A percentile compares a stretch with the other conserved stretches of the same genome.
These are phyloP conservation scores for Geranium brycei DNA, from an alignment of 345 rosid genomes.

Conservation along the genomic window DNA sequence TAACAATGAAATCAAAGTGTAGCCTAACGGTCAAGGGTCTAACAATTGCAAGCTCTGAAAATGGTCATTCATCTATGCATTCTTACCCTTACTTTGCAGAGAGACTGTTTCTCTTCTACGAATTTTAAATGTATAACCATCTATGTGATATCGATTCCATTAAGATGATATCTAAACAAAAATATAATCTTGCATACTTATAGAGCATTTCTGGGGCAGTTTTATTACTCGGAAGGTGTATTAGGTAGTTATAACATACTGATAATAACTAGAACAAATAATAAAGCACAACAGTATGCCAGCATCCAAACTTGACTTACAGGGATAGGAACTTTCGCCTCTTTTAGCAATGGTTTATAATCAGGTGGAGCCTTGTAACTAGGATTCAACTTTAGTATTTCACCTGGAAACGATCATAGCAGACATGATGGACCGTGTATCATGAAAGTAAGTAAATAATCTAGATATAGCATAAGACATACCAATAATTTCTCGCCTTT, in stretches of 20 bases:
- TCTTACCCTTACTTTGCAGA: too few species aligned
- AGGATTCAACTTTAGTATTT: slow-evolving; percentile 68
- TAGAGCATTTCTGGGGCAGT: too few species aligned
- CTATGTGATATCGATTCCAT: not conserved
- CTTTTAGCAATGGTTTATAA: slow-evolving; percentile 73
- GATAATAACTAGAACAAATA: not conserved
- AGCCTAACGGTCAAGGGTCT: too few species aligned
- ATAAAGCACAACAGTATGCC: not conserved
- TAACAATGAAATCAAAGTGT: too few species aligned
- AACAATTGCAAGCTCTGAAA: too few species aligned
- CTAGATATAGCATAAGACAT: slow-evolving; percentile 8
- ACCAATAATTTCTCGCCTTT: slow-evolving; percentile 73
- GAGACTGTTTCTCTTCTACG: not conserved
- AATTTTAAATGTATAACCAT: not conserved
- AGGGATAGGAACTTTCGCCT: slow-evolving; percentile 61
- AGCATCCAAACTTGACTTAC: slow-evolving; percentile 32
- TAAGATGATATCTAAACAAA: not conserved
- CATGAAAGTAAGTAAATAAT: not conserved
- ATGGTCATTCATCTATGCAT: too few species aligned
- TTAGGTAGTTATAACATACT: not conserved
- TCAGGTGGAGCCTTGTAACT: slow-evolving; percentile 72
- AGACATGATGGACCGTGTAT: slow-evolving; percentile 9
- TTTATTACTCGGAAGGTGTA: too few species aligned
- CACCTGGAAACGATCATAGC: slow-evolving; percentile 34
- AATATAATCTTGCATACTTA: not conserved